Base-by-base conservation (phyloP, 805 yeast genomes). In the Saccharomycopsis schoenii region DNA sequence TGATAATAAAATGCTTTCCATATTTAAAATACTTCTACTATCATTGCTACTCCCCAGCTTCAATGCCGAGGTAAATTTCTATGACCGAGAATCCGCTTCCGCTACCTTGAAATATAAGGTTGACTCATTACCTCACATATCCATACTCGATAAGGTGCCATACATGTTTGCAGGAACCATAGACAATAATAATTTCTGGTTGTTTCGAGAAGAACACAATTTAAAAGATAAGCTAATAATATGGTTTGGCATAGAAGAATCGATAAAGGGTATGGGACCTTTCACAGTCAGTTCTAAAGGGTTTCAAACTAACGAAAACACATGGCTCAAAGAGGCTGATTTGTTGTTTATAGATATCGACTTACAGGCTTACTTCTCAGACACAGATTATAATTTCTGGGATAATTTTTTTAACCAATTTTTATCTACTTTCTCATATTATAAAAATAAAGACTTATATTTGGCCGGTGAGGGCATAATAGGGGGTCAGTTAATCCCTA, bases 241-340 rank as follows among this genome's bases (percentile, higher is more conserved):
- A 61, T 88, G 96, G 96, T 76, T 88, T 36, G 89, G 93, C 1
- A 80, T 88, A 86, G 96, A 88, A 70, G 96, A 96, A 9, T 90
- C 90, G 0, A 69, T 88, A 63, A 81, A 88, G 83, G 96, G 89
- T 68, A 73, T 85, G 8, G 96, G 96, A 0, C 96, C 96, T 1
- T 78, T 85, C 58, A 74, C 91, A 55, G 73, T 86, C 39, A 70
- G 72, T 63, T 65, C 68, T 1, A 68, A 76, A 11, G 70, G 65
- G 37, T 76, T 86, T 14, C 68, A 67, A 6, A 72, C 76, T 59
- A 86, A 85, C 69, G 65, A 73, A 1, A 92, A 90, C 0, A 77
- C 88, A 1, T 88, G 96, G 96, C 82, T 83, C 69, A 79, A 82
- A 62, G 73, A 74, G 24, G 84, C 85, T 9, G 86, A 87, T 67